phyloP scores from a whole-genome alignment of 192 early-diverging fungal genomes.

The Backusella psychrophila region DNA sequence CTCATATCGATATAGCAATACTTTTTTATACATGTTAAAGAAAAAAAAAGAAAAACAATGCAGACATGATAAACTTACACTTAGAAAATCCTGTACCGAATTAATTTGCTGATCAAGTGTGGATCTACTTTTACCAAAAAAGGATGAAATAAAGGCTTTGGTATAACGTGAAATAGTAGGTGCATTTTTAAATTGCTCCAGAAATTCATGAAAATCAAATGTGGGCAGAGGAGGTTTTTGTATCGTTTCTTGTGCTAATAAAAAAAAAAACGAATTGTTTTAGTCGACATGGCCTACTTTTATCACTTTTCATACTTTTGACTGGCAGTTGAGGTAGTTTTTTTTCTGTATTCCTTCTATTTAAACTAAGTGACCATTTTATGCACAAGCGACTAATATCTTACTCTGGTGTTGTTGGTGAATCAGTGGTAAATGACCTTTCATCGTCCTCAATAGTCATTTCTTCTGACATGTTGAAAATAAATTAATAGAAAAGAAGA shows the following conservation, averaged over 20 bases:
- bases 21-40: slow-evolving; percentile 25
- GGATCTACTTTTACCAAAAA: slow-evolving; percentile 60
- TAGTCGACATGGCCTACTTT: background rate
- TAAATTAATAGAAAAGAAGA: background rate
- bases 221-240: slow-evolving; percentile 8
- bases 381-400: background rate
- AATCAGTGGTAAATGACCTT: background rate
- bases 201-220: slow-evolving; percentile 75
- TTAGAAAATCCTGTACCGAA: slow-evolving; percentile 67
- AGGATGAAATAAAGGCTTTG: slow-evolving; percentile 63
- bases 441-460: background rate
- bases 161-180: slow-evolving; percentile 62
- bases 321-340: background rate
- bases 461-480: background rate
- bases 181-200: slow-evolving; percentile 71
- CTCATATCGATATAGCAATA: slow-evolving; percentile 71
- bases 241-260: background rate
- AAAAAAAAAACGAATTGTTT: background rate
- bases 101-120: slow-evolving; percentile 75
- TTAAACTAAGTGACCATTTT: background rate
- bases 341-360: background rate
- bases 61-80: slow-evolving; percentile 37
- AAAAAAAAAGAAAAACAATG: slow-evolving; percentile 3
- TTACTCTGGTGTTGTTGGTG: background rate
- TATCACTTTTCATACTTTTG: background rate